Evolutionary conservation across 2,329 filamentous ascomycete species (phyloP).

Genomic region (Tolypocladium ophioglossoides): DNA sequence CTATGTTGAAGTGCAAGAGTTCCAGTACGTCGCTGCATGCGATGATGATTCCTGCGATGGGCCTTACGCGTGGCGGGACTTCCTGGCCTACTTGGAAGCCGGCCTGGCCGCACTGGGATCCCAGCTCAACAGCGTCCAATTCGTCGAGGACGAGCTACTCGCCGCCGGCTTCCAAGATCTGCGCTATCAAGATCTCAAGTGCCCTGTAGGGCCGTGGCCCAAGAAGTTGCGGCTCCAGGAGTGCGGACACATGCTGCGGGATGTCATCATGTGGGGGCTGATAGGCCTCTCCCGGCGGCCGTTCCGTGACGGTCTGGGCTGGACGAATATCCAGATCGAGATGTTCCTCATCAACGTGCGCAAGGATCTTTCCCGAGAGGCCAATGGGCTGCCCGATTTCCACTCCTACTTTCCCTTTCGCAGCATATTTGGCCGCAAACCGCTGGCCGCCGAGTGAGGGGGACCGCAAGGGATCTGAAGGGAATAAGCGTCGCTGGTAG

Average conservation of each 20-base stretch:
- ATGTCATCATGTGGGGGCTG: constrained; percentile 29
- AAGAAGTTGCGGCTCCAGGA: constrained; percentile 28
- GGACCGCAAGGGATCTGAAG: no score
- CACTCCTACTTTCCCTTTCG: constrained; percentile 31
- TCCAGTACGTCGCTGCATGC: constrained; percentile 27
- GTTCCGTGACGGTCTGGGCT: constrained; percentile 27
- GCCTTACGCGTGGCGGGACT: constrained; percentile 37
- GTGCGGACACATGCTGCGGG: constrained; percentile 34
- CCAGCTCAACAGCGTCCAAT: constrained; percentile 28
- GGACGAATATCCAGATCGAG: constrained; percentile 30
- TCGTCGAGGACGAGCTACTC: constrained; percentile 23
- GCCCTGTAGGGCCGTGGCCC: constrained; percentile 39
- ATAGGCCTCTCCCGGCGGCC: constrained; percentile 26
- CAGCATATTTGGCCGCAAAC: constrained; percentile 28
- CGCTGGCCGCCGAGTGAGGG: constrained; percentile 7
- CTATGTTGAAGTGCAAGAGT: constrained; percentile 39
- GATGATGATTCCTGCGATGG: constrained; percentile 34
- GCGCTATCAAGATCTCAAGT: constrained; percentile 30
- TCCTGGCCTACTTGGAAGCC: constrained; percentile 26
- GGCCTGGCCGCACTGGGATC: constrained; percentile 31
- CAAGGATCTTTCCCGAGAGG: constrained; percentile 22
- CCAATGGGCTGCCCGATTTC: constrained; percentile 20
- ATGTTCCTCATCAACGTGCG: constrained; percentile 32
- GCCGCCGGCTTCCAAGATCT: constrained; percentile 32
- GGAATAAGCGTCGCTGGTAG: background rate